Conservation (phyloP, 352 stramenopile genomes). For the Phytophthora cactorum region DNA sequence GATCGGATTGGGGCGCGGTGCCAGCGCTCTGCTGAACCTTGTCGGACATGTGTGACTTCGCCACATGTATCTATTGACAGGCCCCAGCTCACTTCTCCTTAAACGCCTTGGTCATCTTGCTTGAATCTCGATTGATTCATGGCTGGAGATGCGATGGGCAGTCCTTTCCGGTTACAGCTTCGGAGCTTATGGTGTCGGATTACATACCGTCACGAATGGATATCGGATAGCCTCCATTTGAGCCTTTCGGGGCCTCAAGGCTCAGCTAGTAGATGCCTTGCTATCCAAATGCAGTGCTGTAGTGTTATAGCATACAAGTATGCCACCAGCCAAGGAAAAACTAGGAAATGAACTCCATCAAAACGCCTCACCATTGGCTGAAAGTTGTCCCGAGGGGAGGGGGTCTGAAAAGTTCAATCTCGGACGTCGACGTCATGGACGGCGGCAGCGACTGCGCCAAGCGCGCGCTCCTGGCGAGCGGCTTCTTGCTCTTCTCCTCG, state of each 20-base stretch:
- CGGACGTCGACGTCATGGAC: slow-evolving; percentile 1
- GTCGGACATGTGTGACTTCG: slow-evolving; percentile 11
- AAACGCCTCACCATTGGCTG: slow-evolving; percentile 3
- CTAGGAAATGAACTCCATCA: neutral
- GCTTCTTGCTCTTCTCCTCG: slow-evolving; percentile 81
- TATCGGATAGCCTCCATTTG: slow-evolving; percentile 7
- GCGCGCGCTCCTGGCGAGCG: slow-evolving; percentile 47
- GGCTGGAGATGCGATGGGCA: slow-evolving; percentile 2
- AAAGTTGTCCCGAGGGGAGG: neutral
- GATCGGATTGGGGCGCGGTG: slow-evolving; percentile 26
- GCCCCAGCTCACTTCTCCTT: neutral
- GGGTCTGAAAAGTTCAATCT: slow-evolving; percentile 15
- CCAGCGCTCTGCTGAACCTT: slow-evolving; percentile 3
- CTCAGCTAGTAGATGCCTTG: too few species aligned
- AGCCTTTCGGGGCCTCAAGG: too few species aligned
- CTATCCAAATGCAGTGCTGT: too few species aligned
- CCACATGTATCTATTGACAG: slow-evolving; percentile 1
- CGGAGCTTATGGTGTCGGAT: slow-evolving; percentile 1
- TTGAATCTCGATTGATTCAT: slow-evolving; percentile 21
- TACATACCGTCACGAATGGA: slow-evolving; percentile 5
- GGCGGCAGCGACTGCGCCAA: neutral
- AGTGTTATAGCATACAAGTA: too few species aligned
- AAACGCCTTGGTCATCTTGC: neutral
- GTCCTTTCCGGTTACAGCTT: slow-evolving; percentile 4
- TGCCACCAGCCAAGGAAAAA: neutral